A percentile compares a stretch with the other conserved stretches of the same genome.
phyloP scores from a whole-genome alignment of 176 grass and related monocot species.

The Poa pratensis region DNA sequence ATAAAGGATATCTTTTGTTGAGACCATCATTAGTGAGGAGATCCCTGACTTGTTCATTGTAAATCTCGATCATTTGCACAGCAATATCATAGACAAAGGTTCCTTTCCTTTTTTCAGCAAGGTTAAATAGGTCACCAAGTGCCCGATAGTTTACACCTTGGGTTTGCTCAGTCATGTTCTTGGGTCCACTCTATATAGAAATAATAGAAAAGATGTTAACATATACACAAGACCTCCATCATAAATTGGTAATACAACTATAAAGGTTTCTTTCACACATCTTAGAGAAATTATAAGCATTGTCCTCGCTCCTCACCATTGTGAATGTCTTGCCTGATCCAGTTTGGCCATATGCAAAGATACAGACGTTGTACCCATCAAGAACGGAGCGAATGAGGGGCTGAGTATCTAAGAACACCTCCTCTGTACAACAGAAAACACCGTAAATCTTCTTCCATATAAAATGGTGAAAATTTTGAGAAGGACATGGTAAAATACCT shows the following conservation, averaged over 20 bases:
- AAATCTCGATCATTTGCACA: conserved; percentile 99
- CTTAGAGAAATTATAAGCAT: conserved; percentile 27
- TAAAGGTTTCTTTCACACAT: conserved; percentile 4
- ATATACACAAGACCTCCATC: conserved; percentile 20
- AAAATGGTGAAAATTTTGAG: background rate
- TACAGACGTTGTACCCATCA: conserved; percentile 99
- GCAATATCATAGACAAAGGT: conserved; percentile 87
- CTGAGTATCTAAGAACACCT: conserved; percentile 97
- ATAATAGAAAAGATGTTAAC: conserved; percentile 32
- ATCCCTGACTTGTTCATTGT: conserved; percentile 98
- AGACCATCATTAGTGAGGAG: conserved; percentile 85
- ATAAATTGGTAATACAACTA: conserved; percentile 13
- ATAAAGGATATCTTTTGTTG: conserved; percentile 97
- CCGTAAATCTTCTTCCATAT: conserved; percentile 25
- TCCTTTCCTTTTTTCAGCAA: conserved; percentile 87
- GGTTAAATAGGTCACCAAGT: conserved; percentile 89
- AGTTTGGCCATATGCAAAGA: conserved; percentile 99
- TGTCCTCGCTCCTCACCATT: conserved; percentile 63
- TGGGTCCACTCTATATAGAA: conserved; percentile 88
- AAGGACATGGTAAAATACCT: conserved; percentile 54
- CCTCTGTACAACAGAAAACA: conserved; percentile 58
- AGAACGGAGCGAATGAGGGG: conserved; percentile 96
- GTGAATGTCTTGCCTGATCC: conserved; percentile 99
- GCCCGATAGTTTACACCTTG: conserved; percentile 92
- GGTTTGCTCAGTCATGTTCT: conserved; percentile 85